A percentile compares a stretch with the other conserved stretches of the same genome.
These are phyloP conservation scores for Auriscalpium microsporum DNA, from an alignment of 768 basidiomycete species.

Conservation along the genomic window DNA sequence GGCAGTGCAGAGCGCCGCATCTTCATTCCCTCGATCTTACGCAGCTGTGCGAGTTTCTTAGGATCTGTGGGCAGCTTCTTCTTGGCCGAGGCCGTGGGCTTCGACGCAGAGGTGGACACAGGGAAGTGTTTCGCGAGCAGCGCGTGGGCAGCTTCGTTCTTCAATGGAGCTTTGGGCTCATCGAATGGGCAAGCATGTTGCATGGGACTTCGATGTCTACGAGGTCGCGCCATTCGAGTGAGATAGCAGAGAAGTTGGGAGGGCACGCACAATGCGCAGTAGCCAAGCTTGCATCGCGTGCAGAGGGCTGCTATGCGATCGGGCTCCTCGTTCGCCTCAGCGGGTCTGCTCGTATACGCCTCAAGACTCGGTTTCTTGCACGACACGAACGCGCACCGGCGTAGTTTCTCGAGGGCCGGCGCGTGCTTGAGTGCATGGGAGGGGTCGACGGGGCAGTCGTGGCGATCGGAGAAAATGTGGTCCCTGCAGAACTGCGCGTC, in stretches of 20 bases:
- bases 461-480: conserved; percentile 53
- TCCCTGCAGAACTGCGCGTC: conserved; percentile 48
- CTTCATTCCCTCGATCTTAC: conserved; percentile 61
- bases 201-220: conserved; percentile 59
- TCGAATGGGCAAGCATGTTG: conserved; percentile 46
- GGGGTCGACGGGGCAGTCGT: conserved; percentile 38
- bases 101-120: conserved; percentile 6
- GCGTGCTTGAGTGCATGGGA: conserved; percentile 1
- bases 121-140: conserved; percentile 49
- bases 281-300: conserved; percentile 42
- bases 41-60: conserved; percentile 43
- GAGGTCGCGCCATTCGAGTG: conserved; percentile 1
- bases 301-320: conserved; percentile 34
- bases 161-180: conserved; percentile 16
- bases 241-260: background rate
- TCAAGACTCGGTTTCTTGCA: conserved; percentile 53
- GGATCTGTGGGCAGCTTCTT: conserved; percentile 36
- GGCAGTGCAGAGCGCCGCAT: conserved; percentile 65
- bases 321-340: conserved; percentile 15
- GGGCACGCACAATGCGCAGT: conserved; percentile 52
- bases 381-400: conserved; percentile 39
- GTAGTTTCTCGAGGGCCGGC: conserved; percentile 24
- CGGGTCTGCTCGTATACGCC: conserved; percentile 25
- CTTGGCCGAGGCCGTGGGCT: conserved; percentile 10
- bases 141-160: conserved; percentile 41